Base-by-base conservation (phyloP, 2,329 filamentous ascomycete genomes). In the Epichloe aotearoae region DNA sequence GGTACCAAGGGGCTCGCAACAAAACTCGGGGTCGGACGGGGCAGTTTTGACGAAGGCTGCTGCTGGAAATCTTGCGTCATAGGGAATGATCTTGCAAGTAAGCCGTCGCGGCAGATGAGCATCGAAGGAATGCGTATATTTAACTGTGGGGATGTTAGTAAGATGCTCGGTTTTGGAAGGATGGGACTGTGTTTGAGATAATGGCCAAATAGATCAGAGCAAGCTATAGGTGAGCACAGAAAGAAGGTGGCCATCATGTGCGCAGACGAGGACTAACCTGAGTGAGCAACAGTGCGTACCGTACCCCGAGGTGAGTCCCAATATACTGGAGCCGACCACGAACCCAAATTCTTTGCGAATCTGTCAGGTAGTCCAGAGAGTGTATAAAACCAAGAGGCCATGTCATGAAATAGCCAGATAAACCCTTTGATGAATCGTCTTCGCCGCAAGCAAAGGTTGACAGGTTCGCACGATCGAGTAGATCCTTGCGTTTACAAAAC, bases 111-210 rank as follows among this genome's bases (percentile, higher is more conserved):
- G 30, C 69, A 72, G 60, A 83, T 80, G 54, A 81, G 69, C 79
- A 82, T 82, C 1, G 77, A 81, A 2, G 80, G 79, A 17, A 81
- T 69, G 23, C 79, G 76, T 49, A 82, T 63, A 59, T 77, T 71
- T 49, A 80, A 69, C 77, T 80, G 47, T n/a, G 15, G 10, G 36
- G 6, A 30, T 17, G 8, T 11, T 33, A 14, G 15, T 47, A 5
- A 47, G 46, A 12, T 23, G n/a, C 1, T 30, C 2, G 14, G 15
- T 23, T 3, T 46, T 51, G 15, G 11, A 38, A 4, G 20, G 20
- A 20, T 15, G 41, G 44, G 17, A 30, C 8, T 17, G 8, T 7
- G 23, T 7, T 3, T 15, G 38, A 39, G n/a, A 8, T 19, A 26
- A 42, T 42, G 40, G 26, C 15, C 26, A 36, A 36, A 36, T 1